Evolutionary conservation across 805 yeast species (phyloP), one percentile per base, ranked within the genome.

Genomic region (Suhomyces tanzawaensis): DNA sequence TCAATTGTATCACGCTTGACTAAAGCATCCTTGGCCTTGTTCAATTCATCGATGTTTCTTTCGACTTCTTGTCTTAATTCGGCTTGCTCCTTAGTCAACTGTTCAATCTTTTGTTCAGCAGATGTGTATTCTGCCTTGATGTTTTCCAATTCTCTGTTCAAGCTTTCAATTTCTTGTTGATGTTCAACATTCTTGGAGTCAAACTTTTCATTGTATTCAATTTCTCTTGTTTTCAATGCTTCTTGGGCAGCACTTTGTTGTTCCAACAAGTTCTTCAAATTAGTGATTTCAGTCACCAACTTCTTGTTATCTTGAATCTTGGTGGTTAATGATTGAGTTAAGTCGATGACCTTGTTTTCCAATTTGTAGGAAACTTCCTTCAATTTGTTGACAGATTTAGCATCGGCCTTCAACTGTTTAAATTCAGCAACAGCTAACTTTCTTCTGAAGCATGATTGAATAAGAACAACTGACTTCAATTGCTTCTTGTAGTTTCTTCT

Each of bases 311-410:
- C 96, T 48, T 79, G 85, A 18, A 85, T 82, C 59, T 87, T 85
- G 25, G 80, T 65, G 0, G 95, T 79, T 44, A 91, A 71, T 9
- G 83, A 76, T 55, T 91, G 95, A 3, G 97, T 91, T 50, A 93
- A 77, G 62, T 90, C 95, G 48, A 93, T 89, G n/a, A 95, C 97
- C 72, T 95, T 93, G 64, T 93, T 93, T 63, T 93, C 99, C 53
- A 95, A 76, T 59, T 85, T 80, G 66, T 88, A 93, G 53, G 95
- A 89, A 27, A 87, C 95, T 60, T 91, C 96, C 62, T 87, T 80
- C 69, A 87, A 76, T 57, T 84, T 95, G 58, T 83, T 82, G 31
- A 88, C 95, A 12, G 96, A 87, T 58, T 87, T 87, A 21, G 97
- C 96, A 47, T 93, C 98, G n/a, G 74, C 74, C 58, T 79, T 85